phyloP scores from a whole-genome alignment of 345 rosid genomes.

The Populus pruinosa region DNA sequence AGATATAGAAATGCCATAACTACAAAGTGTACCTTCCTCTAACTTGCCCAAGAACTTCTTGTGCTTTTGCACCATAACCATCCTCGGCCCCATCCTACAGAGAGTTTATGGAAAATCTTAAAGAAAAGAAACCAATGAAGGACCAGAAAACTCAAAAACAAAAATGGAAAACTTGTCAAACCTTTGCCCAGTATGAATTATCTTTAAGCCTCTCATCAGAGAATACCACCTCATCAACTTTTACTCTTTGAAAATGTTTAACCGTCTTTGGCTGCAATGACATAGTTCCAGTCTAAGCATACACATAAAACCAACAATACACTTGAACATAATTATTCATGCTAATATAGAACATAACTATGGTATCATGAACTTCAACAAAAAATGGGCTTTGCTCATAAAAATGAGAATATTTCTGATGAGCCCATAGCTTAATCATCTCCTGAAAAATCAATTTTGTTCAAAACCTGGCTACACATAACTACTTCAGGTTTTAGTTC shows the following conservation, averaged over 20 bases:
- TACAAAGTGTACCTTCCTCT: conserved; percentile 65
- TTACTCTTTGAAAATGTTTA: conserved; percentile 78
- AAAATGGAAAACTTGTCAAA: conserved; percentile 10
- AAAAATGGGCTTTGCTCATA: neutral
- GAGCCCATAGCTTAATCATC: neutral
- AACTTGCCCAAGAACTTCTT: conserved; percentile 90
- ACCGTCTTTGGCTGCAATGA: conserved; percentile 55
- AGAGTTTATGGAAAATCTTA: neutral
- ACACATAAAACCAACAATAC: neutral
- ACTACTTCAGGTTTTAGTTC: neutral
- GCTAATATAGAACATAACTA: neutral
- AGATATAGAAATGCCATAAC: neutral
- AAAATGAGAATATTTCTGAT: neutral
- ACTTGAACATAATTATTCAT: neutral
- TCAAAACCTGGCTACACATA: neutral
- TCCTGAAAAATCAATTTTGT: neutral
- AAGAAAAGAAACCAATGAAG: neutral
- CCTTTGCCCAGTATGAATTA: conserved; percentile 97
- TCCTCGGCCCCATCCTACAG: conserved; percentile 68
- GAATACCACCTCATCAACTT: conserved; percentile 63
- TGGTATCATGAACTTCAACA: neutral
- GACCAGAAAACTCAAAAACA: neutral
- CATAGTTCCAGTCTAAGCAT: neutral
- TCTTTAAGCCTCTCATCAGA: conserved; percentile 72
- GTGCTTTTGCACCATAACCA: conserved; percentile 97